These are phyloP conservation scores for Dothideomycetes sp. DNA, from an alignment of 2,329 filamentous ascomycete species.

Conservation along the genomic window DNA sequence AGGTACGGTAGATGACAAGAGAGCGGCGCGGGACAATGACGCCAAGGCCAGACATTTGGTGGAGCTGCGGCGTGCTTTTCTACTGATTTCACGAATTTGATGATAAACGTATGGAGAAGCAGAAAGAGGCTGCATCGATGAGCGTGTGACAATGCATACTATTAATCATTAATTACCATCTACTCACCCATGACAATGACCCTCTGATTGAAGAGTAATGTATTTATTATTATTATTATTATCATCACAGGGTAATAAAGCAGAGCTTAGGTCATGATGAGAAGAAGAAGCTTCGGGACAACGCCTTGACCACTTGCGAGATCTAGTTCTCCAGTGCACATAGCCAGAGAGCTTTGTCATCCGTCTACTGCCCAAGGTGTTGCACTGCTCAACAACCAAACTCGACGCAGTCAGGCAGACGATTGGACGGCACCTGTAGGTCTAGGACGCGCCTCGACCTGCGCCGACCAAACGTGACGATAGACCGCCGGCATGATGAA, in stretches of 20 bases:
- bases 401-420: not conserved
- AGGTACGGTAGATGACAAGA: conserved; percentile 1
- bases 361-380: too few species aligned
- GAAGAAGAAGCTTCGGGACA: not conserved
- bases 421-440: conserved; percentile 1
- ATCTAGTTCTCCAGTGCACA: too few species aligned
- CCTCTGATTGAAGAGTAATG: too few species aligned
- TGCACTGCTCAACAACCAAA: too few species aligned
- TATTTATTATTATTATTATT: too few species aligned
- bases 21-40: not conserved
- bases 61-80: not conserved
- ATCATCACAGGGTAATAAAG: too few species aligned
- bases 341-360: too few species aligned
- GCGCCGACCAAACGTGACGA: conserved; percentile 5
- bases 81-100: too few species aligned
- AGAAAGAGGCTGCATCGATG: conserved; percentile 1
- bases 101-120: not conserved
- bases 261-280: too few species aligned
- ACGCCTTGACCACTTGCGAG: not conserved
- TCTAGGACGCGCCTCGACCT: conserved; percentile 5
- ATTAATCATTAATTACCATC: too few species aligned
- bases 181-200: too few species aligned
- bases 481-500: conserved; percentile 60
- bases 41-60: not conserved
- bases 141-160: too few species aligned